Evolutionary conservation across 805 yeast genomes (phyloP), one percentile per base, ranked within the genome.

Genomic region (Ogataea nitratoaversa): DNA sequence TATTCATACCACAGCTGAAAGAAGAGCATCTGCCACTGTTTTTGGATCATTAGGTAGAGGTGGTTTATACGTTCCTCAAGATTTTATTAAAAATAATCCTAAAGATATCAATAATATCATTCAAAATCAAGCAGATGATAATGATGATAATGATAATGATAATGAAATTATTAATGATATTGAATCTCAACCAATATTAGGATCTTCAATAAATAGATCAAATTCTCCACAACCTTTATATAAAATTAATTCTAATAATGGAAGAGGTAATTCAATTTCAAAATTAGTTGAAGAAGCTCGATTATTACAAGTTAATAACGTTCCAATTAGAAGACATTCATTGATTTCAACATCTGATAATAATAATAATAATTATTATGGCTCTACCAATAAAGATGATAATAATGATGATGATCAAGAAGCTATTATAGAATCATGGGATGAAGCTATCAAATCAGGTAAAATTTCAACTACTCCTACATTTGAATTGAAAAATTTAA

Each of bases 31-130:
- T 1, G 44, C 58, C 0, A 64, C 73, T 1, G 72, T 74, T 0
- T 72, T 63, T 37, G 80, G 79, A 2, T 72, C 78, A 1, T 56
- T 68, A 4, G 78, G 79, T 4, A 66, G 78, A 45, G 70, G 73
- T 3, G 79, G 79, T 0, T 57, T 76, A 3, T 76, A 61, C 41
- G 54, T 72, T n/a, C 80, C 80, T 0, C 63, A 66, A 25, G 81
- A 76, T 55, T 76, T 76, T 50, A 55, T 61, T 20, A 47, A 39
- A 19, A 47, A 41, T 19, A 39, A 56, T 52, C 38, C 46, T 8
- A 50, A 47, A 2, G 59, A 48, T 19, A 50, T 55, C 9, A 60
- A 49, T 6, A 47, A 46, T 32, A 52, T 51, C 4, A 43, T 52
- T 38, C 56, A 54, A 27, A n/a, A n/a, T n/a, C 48, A 49, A 23